Evolutionary conservation across 495 filamentous ascomycete species (phyloP), one percentile per base, ranked within the genome.

Genomic region (Poronia punctata): DNA sequence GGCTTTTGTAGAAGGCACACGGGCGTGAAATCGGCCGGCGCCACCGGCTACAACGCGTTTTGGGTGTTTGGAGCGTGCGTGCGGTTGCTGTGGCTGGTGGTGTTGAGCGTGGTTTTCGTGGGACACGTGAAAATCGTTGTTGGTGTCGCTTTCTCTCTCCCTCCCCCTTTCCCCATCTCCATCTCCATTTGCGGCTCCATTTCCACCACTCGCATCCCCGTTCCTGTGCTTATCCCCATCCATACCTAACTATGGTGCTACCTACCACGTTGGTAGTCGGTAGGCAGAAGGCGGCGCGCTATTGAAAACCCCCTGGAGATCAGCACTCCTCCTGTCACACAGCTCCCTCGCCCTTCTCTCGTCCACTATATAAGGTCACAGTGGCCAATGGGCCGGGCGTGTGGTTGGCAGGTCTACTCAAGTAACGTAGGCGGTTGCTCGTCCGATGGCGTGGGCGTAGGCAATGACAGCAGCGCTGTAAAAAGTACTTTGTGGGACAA

Each of bases 21-120:
- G 55, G 31, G 55, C 54, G 45, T 71, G 67, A 7, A 66, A 46
- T 28, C 66, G 61, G 20, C 39, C 46, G 10, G 46, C 37, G 29
- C 57, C 65, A 38, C 64, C 65, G 31, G 62, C 66, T 37, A 71
- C 69, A 43, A 68, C 50, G 54, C 68, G 66, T 53, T 71, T 71
- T 44, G 57, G 60, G 40, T 48, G 36, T 53, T 66, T 66, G 22
- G 57, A 30, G 32, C 61, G 64, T 22, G 59, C 54, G 34, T 56
- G 55, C 36, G 59, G 52, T 46, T 52, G 56, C 46, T 37, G 35
- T 26, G 24, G 35, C 22, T 25, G 33, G 4, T 32, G 29, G 29
- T 32, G 29, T 12, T 43, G 56, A 45, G 62, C 54, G 34, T 49
- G 49, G 48, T 46, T 52, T 40, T 46, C 38, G 41, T 57, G 57